Conservation (phyloP, 2,329 filamentous ascomycete genomes). For the Helicocarpus griseus region DNA sequence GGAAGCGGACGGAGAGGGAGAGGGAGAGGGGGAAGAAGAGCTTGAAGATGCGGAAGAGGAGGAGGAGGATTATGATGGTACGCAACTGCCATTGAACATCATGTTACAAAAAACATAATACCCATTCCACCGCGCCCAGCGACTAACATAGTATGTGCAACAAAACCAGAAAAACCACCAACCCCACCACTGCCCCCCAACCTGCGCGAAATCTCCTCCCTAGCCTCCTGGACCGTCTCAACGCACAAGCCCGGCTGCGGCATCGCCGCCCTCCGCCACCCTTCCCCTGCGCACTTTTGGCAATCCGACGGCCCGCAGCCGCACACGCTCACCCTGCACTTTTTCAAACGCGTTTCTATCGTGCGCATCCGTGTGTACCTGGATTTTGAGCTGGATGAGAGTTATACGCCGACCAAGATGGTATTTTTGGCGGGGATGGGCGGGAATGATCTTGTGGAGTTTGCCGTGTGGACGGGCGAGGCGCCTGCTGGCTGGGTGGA, state of each 20-base stretch:
- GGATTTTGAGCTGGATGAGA: conserved; percentile 88
- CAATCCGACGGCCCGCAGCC: conserved; percentile 58
- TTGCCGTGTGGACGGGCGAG: conserved; percentile 67
- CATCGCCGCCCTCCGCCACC: conserved; percentile 49
- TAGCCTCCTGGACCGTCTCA: conserved; percentile 58
- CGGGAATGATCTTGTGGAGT: conserved; percentile 83
- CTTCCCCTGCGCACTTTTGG: conserved; percentile 51
- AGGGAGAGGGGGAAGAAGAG: conserved; percentile 10
- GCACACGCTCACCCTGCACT: conserved; percentile 53
- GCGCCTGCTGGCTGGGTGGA: conserved; percentile 86
- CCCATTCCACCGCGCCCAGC: too few relatives aligned
- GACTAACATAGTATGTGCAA: too few relatives aligned
- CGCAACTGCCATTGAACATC: too few relatives aligned
- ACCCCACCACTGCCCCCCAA: conserved; percentile 30
- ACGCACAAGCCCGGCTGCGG: conserved; percentile 54
- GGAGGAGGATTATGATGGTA: conserved; percentile 19
- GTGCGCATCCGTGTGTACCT: conserved; percentile 50
- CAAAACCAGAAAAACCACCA: conserved; percentile 22
- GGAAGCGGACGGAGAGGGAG: conserved; percentile 9
- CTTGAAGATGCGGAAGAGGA: conserved; percentile 11
- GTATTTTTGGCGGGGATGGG: conserved; percentile 81
- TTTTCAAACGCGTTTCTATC: conserved; percentile 47
- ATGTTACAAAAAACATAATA: too few relatives aligned
- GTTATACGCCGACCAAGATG: conserved; percentile 92
- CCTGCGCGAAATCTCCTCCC: conserved; percentile 54